Evolutionary conservation across 352 stramenopile species (phyloP).

Genomic region (Sclerospora graminicola): DNA sequence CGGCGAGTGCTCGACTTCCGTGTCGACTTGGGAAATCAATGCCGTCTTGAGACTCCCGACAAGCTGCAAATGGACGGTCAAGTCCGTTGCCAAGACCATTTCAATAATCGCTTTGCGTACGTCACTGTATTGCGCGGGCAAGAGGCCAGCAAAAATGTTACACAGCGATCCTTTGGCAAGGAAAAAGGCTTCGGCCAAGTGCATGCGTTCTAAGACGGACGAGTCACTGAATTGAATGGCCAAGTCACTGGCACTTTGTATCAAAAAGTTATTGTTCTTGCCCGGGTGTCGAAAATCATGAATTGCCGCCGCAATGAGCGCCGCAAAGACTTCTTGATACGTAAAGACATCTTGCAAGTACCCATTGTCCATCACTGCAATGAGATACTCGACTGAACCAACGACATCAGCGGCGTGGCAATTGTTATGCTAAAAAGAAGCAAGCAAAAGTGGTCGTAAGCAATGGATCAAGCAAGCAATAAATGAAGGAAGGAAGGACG

Average conservation of each 20-base stretch:
- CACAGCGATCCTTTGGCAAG: slow-evolving; percentile 49
- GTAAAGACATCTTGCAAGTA: slow-evolving; percentile 76
- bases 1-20: slow-evolving; percentile 58
- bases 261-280: slow-evolving; percentile 83
- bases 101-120: no score
- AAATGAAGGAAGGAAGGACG: no score
- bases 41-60: slow-evolving; percentile 70
- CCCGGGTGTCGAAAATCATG: slow-evolving; percentile 79
- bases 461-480: no score
- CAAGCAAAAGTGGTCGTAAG: no score
- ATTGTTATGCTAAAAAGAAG: slow-evolving; percentile 81
- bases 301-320: slow-evolving; percentile 69
- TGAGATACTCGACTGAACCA: slow-evolving; percentile 72
- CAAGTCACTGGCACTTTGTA: slow-evolving; percentile 67
- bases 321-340: slow-evolving; percentile 71
- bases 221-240: slow-evolving; percentile 77
- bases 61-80: slow-evolving; percentile 72
- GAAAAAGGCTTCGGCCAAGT: slow-evolving; percentile 77
- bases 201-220: slow-evolving; percentile 79
- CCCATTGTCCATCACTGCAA: slow-evolving; percentile 68
- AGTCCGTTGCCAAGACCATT: no score
- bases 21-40: slow-evolving; percentile 68
- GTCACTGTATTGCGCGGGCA: slow-evolving; percentile 54
- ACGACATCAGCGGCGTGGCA: slow-evolving; percentile 72
- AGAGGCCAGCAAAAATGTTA: slow-evolving; percentile 40